Evolutionary conservation across 2,329 filamentous ascomycete species (phyloP).

Genomic region (Cordyceps cateniannulata): DNA sequence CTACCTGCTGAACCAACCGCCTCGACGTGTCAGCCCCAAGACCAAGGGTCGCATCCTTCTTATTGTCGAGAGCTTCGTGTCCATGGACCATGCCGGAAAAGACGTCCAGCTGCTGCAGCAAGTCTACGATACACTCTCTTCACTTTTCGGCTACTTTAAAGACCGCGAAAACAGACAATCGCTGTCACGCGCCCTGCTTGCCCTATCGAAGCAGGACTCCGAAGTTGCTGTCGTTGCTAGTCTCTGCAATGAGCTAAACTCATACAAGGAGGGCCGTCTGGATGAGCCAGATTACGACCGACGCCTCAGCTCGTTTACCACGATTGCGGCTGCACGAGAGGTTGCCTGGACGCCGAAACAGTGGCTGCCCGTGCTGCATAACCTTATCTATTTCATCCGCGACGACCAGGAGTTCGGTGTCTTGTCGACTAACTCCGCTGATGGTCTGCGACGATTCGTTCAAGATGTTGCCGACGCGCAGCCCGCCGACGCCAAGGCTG

Average conservation of each 20-base stretch:
- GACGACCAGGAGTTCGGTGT: constrained; percentile 86
- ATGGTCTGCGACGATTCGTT: constrained; percentile 72
- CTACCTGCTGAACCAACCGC: constrained; percentile 79
- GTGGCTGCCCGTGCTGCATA: constrained; percentile 85
- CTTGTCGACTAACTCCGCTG: constrained; percentile 70
- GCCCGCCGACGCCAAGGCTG: constrained; percentile 31
- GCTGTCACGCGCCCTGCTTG: constrained; percentile 64
- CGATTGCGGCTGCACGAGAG: constrained; percentile 59
- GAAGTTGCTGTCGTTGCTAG: constrained; percentile 56
- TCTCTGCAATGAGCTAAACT: constrained; percentile 75
- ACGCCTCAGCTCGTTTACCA: constrained; percentile 68
- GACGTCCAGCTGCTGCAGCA: constrained; percentile 46
- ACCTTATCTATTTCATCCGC: constrained; percentile 80
- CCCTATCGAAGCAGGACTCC: constrained; percentile 60
- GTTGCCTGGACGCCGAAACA: constrained; percentile 58
- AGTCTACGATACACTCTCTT: constrained; percentile 68
- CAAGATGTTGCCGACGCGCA: constrained; percentile 47
- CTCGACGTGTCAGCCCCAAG: constrained; percentile 71
- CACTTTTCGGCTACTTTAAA: constrained; percentile 85
- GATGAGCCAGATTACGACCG: constrained; percentile 86
- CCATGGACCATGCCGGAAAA: constrained; percentile 43
- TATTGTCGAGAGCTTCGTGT: constrained; percentile 75
- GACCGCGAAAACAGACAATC: constrained; percentile 70
- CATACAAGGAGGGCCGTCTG: constrained; percentile 63
- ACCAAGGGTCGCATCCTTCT: constrained; percentile 76